Base-by-base conservation (phyloP, 1,284 basidiomycete genomes). In the Neolentinus lepideus region DNA sequence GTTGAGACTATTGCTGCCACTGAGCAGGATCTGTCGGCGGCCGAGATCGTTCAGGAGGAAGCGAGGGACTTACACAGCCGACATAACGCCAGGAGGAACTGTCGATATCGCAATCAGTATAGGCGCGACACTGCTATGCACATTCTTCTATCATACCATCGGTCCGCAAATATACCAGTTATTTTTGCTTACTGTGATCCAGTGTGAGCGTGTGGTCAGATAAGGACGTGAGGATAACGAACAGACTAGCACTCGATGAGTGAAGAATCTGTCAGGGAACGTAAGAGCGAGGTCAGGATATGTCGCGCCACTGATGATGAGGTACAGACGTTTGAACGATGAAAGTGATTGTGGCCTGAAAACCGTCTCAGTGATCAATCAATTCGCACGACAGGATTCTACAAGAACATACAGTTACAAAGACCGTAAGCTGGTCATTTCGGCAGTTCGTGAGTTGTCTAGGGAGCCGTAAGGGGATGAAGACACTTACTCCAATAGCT, bases 401-500 rank as follows among this genome's bases (percentile, higher is more conserved):
- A 11, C 10, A 43, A 52, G 12, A 31, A 53, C 69, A 61, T 63
- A 76, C 78, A 8, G 80, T 81, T 33, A 66, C 63, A 12, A 71
- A 68, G 26, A 79, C 72, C 2, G 78, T 77, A 45, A 78, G 56
- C 80, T 81, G 54, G 25, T 10, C 9, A 27, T 6, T 19, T 52
- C 12, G 19, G 6, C 43, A 47, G 46, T 62, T 24, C 52, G 57
- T 25, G 24, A 3, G 43, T 19, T 16, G 21, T 16, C 25, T 27
- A 35, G 21, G 26, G 45, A 47, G 54, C 27, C 22, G 12, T 3
- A 3, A 50, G 21, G 12, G 27, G n/a, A n/a, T n/a, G n/a, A n/a
- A 29, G 33, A 3, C 9, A 68, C 76, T 35, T 57, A 79, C 78
- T 19, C 75, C 72, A 25, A 79, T 62, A 27, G 71, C 69, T 64